Evolutionary conservation across 2,329 filamentous ascomycete species (phyloP), one percentile per base, ranked within the genome.

Genomic region (Sphaceloma murrayae): DNA sequence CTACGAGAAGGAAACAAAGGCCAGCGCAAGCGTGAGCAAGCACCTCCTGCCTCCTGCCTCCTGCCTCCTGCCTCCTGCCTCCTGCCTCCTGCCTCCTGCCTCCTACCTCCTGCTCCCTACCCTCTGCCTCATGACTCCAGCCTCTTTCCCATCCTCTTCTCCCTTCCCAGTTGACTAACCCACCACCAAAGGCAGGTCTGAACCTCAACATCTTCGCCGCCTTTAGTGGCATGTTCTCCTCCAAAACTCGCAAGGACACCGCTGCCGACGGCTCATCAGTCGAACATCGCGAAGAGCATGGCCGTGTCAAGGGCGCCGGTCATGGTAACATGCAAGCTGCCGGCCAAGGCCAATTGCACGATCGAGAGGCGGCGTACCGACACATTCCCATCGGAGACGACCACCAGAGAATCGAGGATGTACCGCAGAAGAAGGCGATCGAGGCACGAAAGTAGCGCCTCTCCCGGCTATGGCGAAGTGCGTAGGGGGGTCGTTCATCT

Each of bases 181-280:
- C 2, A 14, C 10, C 46, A 27, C 34, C 18, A 26, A 22, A 62
- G 60, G 58, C 58, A 21, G 59, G 59, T n/a, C 48, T 62, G 17
- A 62, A 62, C 36, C 52, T 62, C 13, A 62, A 62, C 51, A 48
- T 62, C 45, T 60, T 61, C 47, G 60, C 56, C 34, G 60, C 59
- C 5, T 30, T 62, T 27, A 49, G 55, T 18, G 60, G 60, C 27
- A 54, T 54, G 11, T 62, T 62, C 49, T 56, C 54, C 3, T 49
- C 56, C 46, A 61, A 59, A 49, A 55, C 53, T 10, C 56, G 52
- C 42, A 60, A 60, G 46, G 51, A 56, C 43, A 45, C 45, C 13
- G 49, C 52, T 14, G 44, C 45, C 16, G 58, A 60, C 43, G 58
- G 57, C 7, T 58, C 54, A 46, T 53, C 53, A 33, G 45, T 55